Evolutionary conservation across 2,329 filamentous ascomycete species (phyloP), one percentile per base, ranked within the genome.

Genomic region (Neopestalotiopsis sp.): DNA sequence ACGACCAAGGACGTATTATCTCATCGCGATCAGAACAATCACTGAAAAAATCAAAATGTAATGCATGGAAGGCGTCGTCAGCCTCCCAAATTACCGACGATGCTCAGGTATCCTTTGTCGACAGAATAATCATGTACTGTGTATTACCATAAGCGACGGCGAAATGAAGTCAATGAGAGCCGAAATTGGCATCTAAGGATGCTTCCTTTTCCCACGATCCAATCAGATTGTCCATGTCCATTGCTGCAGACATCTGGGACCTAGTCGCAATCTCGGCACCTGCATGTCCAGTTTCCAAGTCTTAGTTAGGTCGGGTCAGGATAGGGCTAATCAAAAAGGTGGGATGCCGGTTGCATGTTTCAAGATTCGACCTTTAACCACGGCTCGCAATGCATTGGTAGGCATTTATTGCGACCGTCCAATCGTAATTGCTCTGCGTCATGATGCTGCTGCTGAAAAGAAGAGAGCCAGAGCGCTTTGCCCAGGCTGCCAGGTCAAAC

Each of bases 231-330:
- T n/a, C 14, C 28, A 56, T 34, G 13, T 32, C 13, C 32, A n/a
- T 9, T 34, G 13, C 20, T 66, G 49, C 63, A 56, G 63, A 28
- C 24, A 28, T 28, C 24, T 28, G 24, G 24, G 24, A 52, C 49
- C 24, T 32, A 28, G 63, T 56, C 49, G 63, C 49, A 66, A 66
- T 66, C 42, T 66, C 63, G 63, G 63, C 63, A 20, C 63, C 63
- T 66, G 63, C 63, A 66, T 12, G 45, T 17, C 38, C 28, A 34
- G 32, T 66, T 45, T 45, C 24, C 24, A 28, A 28, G 24, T 28
- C 24, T 28, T 28, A 28, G 24, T 28, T 28, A 28, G 24, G 63
- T 24, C 14, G 30, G 38, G 28, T 42, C 32, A 57, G 63, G 63
- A 49, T 40, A 30, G 63, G 24, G 42, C 45, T 40, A 28, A 45